A percentile compares a stretch with the other conserved stretches of the same genome.
Evolutionary conservation across 306 rosid genomes (phyloP).

Genomic region (Cercis canadensis): DNA sequence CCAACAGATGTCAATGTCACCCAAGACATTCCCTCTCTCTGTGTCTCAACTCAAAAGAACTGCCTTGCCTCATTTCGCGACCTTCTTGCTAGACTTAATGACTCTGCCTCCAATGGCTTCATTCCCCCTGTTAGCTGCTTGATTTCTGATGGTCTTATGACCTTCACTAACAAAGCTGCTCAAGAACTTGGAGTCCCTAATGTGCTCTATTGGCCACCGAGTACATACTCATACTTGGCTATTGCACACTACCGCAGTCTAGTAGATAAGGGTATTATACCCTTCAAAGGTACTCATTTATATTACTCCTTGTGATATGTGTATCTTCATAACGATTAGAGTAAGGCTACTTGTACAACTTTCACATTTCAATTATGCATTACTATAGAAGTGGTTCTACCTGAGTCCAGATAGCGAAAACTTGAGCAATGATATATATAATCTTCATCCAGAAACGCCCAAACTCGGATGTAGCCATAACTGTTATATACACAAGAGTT

Average conservation of each 20-base stretch:
- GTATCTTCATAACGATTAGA: neutral
- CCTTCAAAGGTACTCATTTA: conserved; percentile 37
- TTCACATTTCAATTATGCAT: too few species aligned
- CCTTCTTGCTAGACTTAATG: conserved; percentile 24
- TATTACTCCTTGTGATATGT: neutral
- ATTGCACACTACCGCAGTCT: neutral
- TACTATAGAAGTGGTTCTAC: too few species aligned
- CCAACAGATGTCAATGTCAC: neutral
- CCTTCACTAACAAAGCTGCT: conserved; percentile 38
- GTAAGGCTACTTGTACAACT: too few species aligned
- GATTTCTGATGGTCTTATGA: conserved; percentile 26
- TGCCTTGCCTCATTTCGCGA: conserved; percentile 6
- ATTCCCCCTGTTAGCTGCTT: conserved; percentile 36
- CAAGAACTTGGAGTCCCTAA: conserved; percentile 28
- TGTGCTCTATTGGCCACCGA: conserved; percentile 12
- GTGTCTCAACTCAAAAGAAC: conserved; percentile 5
- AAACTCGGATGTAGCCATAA: too few species aligned
- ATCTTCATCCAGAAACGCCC: too few species aligned
- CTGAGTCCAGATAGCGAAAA: too few species aligned
- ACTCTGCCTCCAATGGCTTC: conserved; percentile 5
- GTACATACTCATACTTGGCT: conserved; percentile 14
- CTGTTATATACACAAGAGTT: too few species aligned
- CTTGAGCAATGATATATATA: too few species aligned
- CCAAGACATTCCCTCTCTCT: conserved; percentile 21
- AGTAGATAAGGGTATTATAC: conserved; percentile 22